phyloP scores from a whole-genome alignment of 768 basidiomycete species.

The Boletellus ananas region DNA sequence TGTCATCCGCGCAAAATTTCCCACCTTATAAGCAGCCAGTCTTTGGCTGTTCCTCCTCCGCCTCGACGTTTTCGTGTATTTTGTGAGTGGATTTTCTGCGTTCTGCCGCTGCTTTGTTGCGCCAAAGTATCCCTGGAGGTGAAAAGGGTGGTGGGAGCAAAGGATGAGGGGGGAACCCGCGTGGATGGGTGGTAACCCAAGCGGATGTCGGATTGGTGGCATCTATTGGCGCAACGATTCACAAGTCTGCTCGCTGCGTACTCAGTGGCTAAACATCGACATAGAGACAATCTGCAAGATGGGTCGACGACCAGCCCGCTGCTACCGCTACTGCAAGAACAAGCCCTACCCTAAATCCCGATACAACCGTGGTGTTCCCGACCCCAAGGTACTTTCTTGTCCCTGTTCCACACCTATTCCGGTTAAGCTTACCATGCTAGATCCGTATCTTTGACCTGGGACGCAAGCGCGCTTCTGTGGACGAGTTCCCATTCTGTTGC shows the following conservation, averaged over 20 bases:
- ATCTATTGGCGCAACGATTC: not conserved
- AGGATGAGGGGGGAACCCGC: not conserved
- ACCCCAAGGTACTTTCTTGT: slow-evolving; percentile 64
- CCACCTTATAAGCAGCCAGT: slow-evolving; percentile 17
- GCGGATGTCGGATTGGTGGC: slow-evolving; percentile 9
- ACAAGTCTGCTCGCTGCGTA: not conserved
- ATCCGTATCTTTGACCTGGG: slow-evolving; percentile 96
- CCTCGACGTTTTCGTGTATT: slow-evolving; percentile 17
- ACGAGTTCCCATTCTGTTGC: slow-evolving; percentile 97
- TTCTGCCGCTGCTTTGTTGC: not conserved
- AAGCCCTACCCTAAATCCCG: slow-evolving; percentile 96
- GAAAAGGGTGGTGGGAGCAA: not conserved
- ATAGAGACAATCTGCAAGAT: slow-evolving; percentile 39
- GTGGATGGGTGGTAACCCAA: slow-evolving; percentile 11
- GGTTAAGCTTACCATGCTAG: slow-evolving; percentile 36
- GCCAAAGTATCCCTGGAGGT: not conserved
- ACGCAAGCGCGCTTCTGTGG: slow-evolving; percentile 92
- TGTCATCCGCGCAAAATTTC: slow-evolving; percentile 16
- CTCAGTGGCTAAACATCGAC: slow-evolving; percentile 5
- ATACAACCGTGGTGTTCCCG: slow-evolving; percentile 99
- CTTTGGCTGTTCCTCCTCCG: not conserved
- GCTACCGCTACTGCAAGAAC: slow-evolving; percentile 99
- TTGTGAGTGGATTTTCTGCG: slow-evolving; percentile 14
- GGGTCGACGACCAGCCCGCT: slow-evolving; percentile 97
- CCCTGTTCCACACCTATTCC: not conserved